phyloP scores from a whole-genome alignment of 2,329 filamentous ascomycete genomes.

The Proliferodiscus dingleyae region DNA sequence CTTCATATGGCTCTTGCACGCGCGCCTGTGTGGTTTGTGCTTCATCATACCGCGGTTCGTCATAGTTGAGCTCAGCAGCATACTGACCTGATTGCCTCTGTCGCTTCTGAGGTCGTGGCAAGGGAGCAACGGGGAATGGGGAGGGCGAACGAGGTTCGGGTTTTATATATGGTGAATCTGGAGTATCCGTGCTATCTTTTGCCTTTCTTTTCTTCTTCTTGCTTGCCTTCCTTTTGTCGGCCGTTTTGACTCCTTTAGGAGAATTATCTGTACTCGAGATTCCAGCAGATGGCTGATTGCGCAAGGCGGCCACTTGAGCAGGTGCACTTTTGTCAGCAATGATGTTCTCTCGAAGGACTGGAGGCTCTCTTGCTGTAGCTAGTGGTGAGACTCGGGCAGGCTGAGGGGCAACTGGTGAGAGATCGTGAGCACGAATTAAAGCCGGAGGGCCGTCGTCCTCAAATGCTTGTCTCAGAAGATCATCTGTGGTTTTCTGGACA shows the following conservation, averaged over 20 bases:
- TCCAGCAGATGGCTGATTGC: conserved; percentile 40
- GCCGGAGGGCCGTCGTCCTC: conserved; percentile 47
- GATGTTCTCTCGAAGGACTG: conserved; percentile 24
- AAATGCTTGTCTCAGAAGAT: conserved; percentile 36
- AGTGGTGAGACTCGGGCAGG: conserved; percentile 64
- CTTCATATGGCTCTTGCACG: conserved; percentile 16
- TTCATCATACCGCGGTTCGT: conserved; percentile 43
- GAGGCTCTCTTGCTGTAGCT: conserved; percentile 39
- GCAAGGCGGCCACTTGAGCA: conserved; percentile 54
- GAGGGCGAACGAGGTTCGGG: conserved; percentile 61
- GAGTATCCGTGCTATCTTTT: conserved; percentile 38
- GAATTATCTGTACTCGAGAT: conserved; percentile 58
- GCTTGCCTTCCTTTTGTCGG: conserved; percentile 43
- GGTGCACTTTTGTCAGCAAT: conserved; percentile 32
- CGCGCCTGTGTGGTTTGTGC: conserved; percentile 16
- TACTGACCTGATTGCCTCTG: conserved; percentile 45
- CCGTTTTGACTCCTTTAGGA: conserved; percentile 47
- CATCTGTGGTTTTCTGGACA: conserved; percentile 33
- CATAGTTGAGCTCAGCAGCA: conserved; percentile 37
- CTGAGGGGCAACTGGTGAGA: conserved; percentile 68
- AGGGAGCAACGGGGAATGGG: conserved; percentile 49
- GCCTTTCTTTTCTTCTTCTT: conserved; percentile 49
- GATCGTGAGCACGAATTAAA: conserved; percentile 68
- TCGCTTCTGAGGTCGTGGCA: conserved; percentile 52
- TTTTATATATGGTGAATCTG: conserved; percentile 54